Base-by-base conservation (phyloP, 2,329 filamentous ascomycete genomes). In the Hypoxylon sp. region DNA sequence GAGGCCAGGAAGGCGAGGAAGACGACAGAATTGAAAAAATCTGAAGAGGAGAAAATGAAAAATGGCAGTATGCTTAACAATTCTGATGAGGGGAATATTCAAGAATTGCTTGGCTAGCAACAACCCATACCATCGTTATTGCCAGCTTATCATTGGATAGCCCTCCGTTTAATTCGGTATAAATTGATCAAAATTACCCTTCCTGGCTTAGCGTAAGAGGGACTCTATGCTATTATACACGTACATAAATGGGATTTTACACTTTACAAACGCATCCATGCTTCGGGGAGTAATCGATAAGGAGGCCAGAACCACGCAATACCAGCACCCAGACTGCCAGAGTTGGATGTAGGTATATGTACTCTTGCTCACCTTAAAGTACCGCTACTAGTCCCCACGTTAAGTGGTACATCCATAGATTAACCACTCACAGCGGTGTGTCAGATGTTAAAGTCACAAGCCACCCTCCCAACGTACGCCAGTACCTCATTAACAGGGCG, bases 361-460 rank as follows among this genome's bases (percentile, higher is more conserved):
- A 75, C 56, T 39, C 29, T 48, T 63, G 48, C 14, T 26, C 3
- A 11, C 13, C 31, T 35, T 14, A 3, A 71, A 44, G 75, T 77
- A 77, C 63, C 66, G 52, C 42, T 75, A 77, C 75, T 9, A 29
- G 17, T n/a, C 51, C 51, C 59, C 54, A 57, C 51, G 39, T 24
- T 1, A 5, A 3, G n/a, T 3, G 65, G 60, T 76, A 77, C 75
- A 70, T 66, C 17, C 29, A 53, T 52, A 55, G 37, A 65, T 53
- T 42, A 64, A 64, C 73, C 70, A 72, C 56, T 67, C 70, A 67
- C 63, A 70, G 67, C 64, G 68, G 68, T 71, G 71, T 75, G 75
- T 74, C 72, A 72, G 71, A 65, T 60, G 72, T 56, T 48, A 58
- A 72, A 76, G 74, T 77, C 75, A 77, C 73, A 73, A 73, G 75